Base-by-base conservation (phyloP, 495 filamentous ascomycete species). In the Penicillium steckii region DNA sequence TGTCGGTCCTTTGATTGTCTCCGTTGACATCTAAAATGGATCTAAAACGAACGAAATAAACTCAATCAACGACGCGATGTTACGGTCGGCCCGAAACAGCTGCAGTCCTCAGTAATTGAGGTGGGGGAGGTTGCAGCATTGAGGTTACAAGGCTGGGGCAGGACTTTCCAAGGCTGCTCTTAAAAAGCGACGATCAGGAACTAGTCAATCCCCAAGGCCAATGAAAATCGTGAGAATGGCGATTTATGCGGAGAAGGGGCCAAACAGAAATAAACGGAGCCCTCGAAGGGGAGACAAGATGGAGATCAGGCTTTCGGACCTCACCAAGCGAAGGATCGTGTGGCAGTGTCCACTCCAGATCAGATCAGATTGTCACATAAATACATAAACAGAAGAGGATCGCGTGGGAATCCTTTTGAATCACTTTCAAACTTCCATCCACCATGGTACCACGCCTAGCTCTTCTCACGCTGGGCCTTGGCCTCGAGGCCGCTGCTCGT, bases 401-500 rank as follows among this genome's bases (percentile, higher is more conserved):
- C 38, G 38, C 38, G 38, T 41, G 33, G 10, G 3, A 15, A 17
- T 15, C 15, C 4, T 37, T 6, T 37, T 15, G 15, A 15, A 13
- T 7, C 13, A 3, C 15, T 37, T 37, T 15, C 8, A 15, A 15
- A 37, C 0, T 1, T n/a, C 33, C 33, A 37, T 45, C 17, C 27
- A 46, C 10, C 44, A 53, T 53, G 51, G 21, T 19, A 12, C 8
- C 32, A 8, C 43, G 33, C 1, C 23, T 33, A 19, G 42, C 41
- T 13, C 44, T 53, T 33, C 45, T 55, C 37, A 35, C 45, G 19
- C 22, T 45, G 15, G 22, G 41, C 6, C 38, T 55, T 13, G 45
- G 35, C 37, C 46, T 48, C n/a, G 52, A 38, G 8, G 52, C 40
- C 27, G 22, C 46, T 15, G 52, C 52, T 8, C 29, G 32, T 2